These are phyloP conservation scores for Tarenaya hassleriana DNA, from an alignment of 345 rosid species.

Conservation along the genomic window DNA sequence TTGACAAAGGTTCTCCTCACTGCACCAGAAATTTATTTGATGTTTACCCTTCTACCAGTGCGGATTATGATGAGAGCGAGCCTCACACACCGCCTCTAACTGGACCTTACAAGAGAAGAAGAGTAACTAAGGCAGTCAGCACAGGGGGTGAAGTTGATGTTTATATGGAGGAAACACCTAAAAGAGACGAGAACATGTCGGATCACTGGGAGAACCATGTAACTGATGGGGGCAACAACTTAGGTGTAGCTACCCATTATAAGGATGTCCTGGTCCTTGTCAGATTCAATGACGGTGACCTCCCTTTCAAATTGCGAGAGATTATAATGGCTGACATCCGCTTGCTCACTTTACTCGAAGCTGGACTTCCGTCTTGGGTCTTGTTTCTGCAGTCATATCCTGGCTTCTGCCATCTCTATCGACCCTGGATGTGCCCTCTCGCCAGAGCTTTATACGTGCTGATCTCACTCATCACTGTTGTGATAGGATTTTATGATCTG, in stretches of 20 bases:
- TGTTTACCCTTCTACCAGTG: slow-evolving; percentile 22
- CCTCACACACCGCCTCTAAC: slow-evolving; percentile 71
- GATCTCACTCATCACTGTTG: slow-evolving; percentile 67
- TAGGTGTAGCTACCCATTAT: slow-evolving; percentile 50
- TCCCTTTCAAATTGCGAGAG: slow-evolving; percentile 72
- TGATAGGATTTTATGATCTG: slow-evolving; percentile 88
- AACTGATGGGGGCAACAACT: slow-evolving; percentile 35
- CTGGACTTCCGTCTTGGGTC: slow-evolving; percentile 99
- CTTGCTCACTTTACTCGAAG: slow-evolving; percentile 80
- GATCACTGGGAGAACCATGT: slow-evolving; percentile 28
- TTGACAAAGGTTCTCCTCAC: slow-evolving; percentile 35
- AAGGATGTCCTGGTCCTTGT: slow-evolving; percentile 66
- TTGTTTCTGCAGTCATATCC: slow-evolving; percentile 97
- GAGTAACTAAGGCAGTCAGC: slow-evolving; percentile 37
- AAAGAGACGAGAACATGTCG: slow-evolving; percentile 36
- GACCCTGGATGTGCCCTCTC: slow-evolving; percentile 98
- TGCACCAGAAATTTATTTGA: slow-evolving; percentile 33
- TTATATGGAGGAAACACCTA: slow-evolving; percentile 55
- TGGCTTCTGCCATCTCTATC: slow-evolving; percentile 78
- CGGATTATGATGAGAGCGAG: slow-evolving; percentile 28
- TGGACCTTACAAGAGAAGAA: slow-evolving; percentile 77
- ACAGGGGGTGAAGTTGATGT: slow-evolving; percentile 50
- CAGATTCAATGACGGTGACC: slow-evolving; percentile 67
- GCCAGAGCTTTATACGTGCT: slow-evolving; percentile 82
- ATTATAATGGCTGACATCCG: slow-evolving; percentile 69